Base-by-base conservation (phyloP, 768 basidiomycete species). In the Agaricus subrufescens region DNA sequence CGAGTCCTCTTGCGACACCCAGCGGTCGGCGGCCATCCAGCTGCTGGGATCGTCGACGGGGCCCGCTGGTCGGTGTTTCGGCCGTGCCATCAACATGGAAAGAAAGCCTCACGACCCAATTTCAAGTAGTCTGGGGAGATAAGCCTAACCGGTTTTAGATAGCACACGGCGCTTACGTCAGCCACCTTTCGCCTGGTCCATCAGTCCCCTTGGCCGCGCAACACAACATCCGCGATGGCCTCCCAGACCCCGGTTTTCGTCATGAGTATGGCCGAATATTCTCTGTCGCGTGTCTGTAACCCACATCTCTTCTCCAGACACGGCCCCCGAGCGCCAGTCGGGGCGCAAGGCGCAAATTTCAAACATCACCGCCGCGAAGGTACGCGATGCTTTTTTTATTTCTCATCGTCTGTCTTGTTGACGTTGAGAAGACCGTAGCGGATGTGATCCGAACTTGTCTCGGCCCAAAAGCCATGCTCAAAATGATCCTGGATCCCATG, bases 401-500 rank as follows among this genome's bases (percentile, higher is more conserved):
- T 15, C 19, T 3, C 26, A 23, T 61, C 27, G 27, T 29, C 52
- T 51, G 57, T 31, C 53, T 50, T 54, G 43, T 55, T 50, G 15
- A 52, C 60, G 12, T 25, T 29, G 12, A 54, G 23, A 57, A 95
- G 94, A 97, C 94, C 8, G 94, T 98, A 1, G 94, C 96, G 60
- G 97, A 98, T 79, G 95, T 99, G 4, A 98, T 98, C 64, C 73
- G 96, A 59, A 98, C 96, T 60, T 98, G 97, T 81, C 71, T 98
- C 37, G 97, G 95, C 1, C 96, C 96, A 0, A 96, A 97, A 67
- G 87, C 97, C 42, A 98, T 98, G 97, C 76, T 98, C 51, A 99
- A 98, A 80, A 98, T 99, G 97, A 97, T 98, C 63, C 74, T 98
- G 44, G 96, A 98, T 75, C 95, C 95, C 1, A 98, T 99, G 97